Conservation (phyloP, 768 basidiomycete species). For the Boletus sp. region DNA sequence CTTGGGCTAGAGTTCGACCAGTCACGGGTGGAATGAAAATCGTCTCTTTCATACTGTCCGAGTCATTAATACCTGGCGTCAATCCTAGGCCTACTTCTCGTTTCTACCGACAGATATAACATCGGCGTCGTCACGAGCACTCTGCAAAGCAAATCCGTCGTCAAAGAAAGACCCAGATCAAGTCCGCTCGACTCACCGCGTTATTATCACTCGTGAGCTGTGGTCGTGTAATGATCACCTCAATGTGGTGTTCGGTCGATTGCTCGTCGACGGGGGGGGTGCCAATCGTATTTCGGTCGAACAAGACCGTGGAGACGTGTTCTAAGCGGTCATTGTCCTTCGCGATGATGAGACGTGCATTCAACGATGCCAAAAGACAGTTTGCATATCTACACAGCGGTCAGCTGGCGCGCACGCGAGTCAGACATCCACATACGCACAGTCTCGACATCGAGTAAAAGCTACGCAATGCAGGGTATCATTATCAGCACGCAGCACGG, state of each 20-base stretch:
- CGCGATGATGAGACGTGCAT: neutral
- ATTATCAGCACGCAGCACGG: neutral
- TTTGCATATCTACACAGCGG: neutral
- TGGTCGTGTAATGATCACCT: too few relatives aligned
- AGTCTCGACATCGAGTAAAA: neutral
- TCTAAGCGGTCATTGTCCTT: neutral
- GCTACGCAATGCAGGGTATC: neutral
- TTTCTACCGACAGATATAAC: neutral
- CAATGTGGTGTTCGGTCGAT: neutral
- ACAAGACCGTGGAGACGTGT: neutral
- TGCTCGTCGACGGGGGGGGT: neutral
- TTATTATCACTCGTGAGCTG: neutral
- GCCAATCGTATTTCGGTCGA: neutral
- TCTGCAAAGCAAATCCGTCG: neutral
- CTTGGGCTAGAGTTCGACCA: too few relatives aligned
- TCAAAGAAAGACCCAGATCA: neutral
- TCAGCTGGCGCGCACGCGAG: neutral
- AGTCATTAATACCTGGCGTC: too few relatives aligned
- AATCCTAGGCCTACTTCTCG: neutral
- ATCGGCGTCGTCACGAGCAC: neutral
- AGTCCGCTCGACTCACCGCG: neutral
- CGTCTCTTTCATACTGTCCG: too few relatives aligned
- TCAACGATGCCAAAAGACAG: neutral
- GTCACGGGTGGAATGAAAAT: too few relatives aligned
- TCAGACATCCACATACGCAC: neutral